Evolutionary conservation across 2,329 filamentous ascomycete genomes (phyloP).

Genomic region (Colletotrichum spaethianum): DNA sequence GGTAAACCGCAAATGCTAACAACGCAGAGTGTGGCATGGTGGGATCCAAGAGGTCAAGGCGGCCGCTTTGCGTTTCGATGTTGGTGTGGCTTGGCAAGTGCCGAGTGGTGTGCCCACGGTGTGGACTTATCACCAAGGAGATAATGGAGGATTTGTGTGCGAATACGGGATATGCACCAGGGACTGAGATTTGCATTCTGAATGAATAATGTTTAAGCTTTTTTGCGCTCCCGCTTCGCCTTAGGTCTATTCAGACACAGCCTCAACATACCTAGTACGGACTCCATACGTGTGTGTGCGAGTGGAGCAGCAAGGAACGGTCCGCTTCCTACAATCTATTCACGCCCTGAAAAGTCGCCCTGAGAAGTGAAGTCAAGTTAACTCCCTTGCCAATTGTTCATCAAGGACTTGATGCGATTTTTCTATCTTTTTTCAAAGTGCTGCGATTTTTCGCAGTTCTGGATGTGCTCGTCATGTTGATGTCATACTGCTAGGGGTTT

Average conservation of each 20-base stretch:
- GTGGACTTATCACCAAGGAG: background rate
- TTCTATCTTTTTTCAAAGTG: background rate
- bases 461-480: background rate
- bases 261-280: background rate
- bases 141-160: background rate
- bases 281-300: background rate
- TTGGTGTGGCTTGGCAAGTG: constrained; percentile 3
- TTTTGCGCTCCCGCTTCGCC: background rate
- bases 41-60: constrained; percentile 5
- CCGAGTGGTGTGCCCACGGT: constrained; percentile 8
- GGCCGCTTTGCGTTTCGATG: constrained; percentile 26
- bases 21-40: background rate
- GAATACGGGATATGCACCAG: background rate
- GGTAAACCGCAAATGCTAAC: background rate
- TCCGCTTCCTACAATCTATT: background rate
- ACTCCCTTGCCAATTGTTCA: background rate
- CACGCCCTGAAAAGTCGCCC: background rate
- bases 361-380: background rate
- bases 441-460: background rate
- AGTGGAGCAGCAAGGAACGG: background rate
- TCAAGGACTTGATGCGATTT: too few species aligned
- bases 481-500: background rate
- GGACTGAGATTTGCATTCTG: background rate
- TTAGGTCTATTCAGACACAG: background rate
- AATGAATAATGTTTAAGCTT: background rate